Conservation (phyloP, 306 rosid genomes). For the Rubus idaeus region DNA sequence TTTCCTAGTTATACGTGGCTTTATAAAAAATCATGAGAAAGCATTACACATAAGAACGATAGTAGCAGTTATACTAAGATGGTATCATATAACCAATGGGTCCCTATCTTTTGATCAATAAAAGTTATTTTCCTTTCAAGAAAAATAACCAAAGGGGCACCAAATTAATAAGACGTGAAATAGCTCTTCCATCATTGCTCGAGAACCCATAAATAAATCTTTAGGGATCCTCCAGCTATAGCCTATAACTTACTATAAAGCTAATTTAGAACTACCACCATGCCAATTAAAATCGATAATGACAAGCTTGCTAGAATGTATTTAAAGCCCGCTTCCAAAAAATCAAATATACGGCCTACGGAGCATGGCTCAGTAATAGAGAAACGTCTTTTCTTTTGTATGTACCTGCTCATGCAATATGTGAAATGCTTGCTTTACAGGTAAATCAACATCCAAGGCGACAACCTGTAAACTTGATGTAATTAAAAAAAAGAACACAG, state of each 20-base stretch:
- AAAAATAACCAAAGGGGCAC: neutral
- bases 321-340: neutral
- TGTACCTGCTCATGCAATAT: conserved; percentile 91
- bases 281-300: neutral
- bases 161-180: neutral
- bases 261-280: neutral
- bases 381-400: conserved; percentile 6
- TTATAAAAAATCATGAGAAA: neutral
- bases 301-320: neutral
- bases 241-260: neutral
- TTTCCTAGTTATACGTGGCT: neutral
- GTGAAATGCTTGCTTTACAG: conserved; percentile 98
- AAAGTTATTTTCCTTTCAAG: neutral
- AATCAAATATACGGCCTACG: neutral
- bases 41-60: neutral
- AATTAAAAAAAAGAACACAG: conserved; percentile 21
- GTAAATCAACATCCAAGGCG: conserved; percentile 82
- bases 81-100: neutral
- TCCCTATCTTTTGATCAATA: neutral
- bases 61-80: conserved; percentile 6
- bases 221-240: neutral
- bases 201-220: neutral
- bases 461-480: conserved; percentile 63
- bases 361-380: conserved; percentile 3
- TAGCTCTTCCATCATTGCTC: neutral